Conservation (phyloP, 345 rosid species). For the Mercurialis annua region DNA sequence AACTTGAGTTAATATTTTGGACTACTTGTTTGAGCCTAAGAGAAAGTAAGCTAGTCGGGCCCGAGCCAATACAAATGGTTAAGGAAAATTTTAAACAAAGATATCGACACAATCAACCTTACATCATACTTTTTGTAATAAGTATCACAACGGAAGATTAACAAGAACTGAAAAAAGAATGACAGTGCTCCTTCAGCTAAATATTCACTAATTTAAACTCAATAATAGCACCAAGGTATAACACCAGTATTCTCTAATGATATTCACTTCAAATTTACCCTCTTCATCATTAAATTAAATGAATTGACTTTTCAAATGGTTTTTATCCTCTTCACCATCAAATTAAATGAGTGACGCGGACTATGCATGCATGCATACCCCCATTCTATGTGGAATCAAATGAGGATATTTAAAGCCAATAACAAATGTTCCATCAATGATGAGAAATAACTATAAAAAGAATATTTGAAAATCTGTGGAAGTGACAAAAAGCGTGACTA, state of each 20-base stretch:
- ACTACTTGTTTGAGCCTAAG: too few species aligned
- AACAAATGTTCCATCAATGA: not conserved
- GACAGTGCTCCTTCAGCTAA: not conserved
- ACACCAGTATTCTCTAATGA: not conserved
- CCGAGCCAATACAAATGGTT: too few species aligned
- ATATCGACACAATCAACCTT: not conserved
- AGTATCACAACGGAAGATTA: not conserved
- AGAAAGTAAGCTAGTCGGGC: too few species aligned
- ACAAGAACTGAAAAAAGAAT: not conserved
- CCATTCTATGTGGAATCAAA: too few species aligned
- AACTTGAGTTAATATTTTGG: too few species aligned
- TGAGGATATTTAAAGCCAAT: not conserved
- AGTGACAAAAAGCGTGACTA: constrained; percentile 10
- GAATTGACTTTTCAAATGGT: not conserved
- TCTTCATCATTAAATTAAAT: not conserved
- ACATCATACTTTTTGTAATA: not conserved
- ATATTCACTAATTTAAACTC: not conserved
- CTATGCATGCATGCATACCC: too few species aligned
- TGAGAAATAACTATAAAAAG: not conserved
- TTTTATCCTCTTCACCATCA: not conserved
- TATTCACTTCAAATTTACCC: not conserved
- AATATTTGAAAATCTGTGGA: not conserved
- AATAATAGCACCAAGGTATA: not conserved
- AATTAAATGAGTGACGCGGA: not conserved
- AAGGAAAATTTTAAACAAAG: not conserved